A percentile compares a stretch with the other conserved stretches of the same genome.
These are phyloP conservation scores for Colletotrichum cordylinicola DNA, from an alignment of 2,329 filamentous ascomycete species.

Conservation along the genomic window DNA sequence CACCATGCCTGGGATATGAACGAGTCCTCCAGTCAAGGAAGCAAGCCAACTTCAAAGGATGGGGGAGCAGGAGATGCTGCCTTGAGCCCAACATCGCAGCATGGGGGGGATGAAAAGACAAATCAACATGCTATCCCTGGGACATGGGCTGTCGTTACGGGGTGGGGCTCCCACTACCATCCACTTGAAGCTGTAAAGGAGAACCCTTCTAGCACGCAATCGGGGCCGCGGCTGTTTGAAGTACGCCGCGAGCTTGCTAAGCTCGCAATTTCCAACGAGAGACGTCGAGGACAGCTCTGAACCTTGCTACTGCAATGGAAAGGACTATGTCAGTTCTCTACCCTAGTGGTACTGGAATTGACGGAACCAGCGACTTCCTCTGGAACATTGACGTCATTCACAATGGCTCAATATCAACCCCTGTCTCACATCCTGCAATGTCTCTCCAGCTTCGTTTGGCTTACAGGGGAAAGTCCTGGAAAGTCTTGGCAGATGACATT, in stretches of 20 bases:
- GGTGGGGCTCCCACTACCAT: neutral
- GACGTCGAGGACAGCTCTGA: neutral
- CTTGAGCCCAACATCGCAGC: neutral
- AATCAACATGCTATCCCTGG: neutral
- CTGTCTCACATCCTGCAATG: neutral
- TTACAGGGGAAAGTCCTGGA: neutral
- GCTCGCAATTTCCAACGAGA: neutral
- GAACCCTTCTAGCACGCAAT: rapidly evolving
- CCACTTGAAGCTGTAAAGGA: rapidly evolving
- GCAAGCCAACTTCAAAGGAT: neutral
- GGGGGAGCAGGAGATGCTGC: neutral
- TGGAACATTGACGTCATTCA: neutral
- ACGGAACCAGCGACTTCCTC: neutral
- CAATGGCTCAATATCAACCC: neutral
- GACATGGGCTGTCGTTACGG: neutral
- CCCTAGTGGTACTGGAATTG: neutral
- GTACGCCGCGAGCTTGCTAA: neutral
- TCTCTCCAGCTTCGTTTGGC: neutral
- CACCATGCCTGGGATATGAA: neutral
- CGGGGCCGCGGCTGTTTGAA: neutral
- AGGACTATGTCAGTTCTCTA: neutral
- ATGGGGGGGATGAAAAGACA: neutral
- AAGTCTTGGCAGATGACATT: neutral
- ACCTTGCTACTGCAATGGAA: neutral
- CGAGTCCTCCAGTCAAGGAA: neutral